Conservation (phyloP, 306 rosid species). For the Lupinus albus region DNA sequence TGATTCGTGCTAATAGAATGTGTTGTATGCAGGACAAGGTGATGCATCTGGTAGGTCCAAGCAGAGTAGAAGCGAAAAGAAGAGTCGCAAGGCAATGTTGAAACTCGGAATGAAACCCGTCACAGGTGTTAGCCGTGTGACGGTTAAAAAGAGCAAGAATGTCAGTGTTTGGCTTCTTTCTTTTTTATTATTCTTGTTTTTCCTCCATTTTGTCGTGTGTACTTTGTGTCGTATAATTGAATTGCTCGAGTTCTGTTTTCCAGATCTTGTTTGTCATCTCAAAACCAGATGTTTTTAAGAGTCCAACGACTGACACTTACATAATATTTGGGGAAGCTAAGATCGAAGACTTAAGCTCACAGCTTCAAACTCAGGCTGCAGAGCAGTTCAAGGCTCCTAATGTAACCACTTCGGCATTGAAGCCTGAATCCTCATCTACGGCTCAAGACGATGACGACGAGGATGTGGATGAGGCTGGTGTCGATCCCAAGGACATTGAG, state of each 20-base stretch:
- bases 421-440: conserved; percentile 64
- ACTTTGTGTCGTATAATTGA: background rate
- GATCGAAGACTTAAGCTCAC: conserved; percentile 89
- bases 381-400: conserved; percentile 93
- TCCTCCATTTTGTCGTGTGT: background rate
- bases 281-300: conserved; percentile 89
- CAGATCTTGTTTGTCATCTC: conserved; percentile 85
- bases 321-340: conserved; percentile 94
- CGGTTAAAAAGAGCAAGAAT: conserved; percentile 93
- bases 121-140: conserved; percentile 82
- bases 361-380: conserved; percentile 87
- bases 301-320: conserved; percentile 90
- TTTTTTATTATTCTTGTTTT: background rate
- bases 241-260: conserved; percentile 13
- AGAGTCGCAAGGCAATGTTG: conserved; percentile 90
- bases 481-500: conserved; percentile 86
- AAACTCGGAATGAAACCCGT: conserved; percentile 92
- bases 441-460: conserved; percentile 66
- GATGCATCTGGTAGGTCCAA: conserved; percentile 81
- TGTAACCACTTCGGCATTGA: conserved; percentile 56
- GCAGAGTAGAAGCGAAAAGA: conserved; percentile 90
- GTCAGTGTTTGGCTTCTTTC: conserved; percentile 43
- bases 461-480: conserved; percentile 76
- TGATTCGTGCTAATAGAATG: background rate
- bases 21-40: conserved; percentile 48